Evolutionary conservation across 345 rosid genomes (phyloP), one percentile per base, ranked within the genome.

Genomic region (Gossypium longicalyx): DNA sequence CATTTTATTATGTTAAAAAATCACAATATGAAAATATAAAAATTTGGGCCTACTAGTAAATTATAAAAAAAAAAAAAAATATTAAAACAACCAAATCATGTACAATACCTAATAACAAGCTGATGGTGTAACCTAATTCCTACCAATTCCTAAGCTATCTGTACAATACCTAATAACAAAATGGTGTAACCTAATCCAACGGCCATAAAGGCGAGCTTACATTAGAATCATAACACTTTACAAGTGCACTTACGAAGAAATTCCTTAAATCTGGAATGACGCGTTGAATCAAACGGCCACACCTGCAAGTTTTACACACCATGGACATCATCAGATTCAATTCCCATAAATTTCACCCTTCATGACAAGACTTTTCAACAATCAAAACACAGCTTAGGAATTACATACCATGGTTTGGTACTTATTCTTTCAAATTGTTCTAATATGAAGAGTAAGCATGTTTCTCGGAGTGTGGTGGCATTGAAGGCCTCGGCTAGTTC

Each of bases 401-500:
- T 2, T 17, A 43, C 81, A 44, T 88, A 89, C 97, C 97, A 89
- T 9, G 84, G 84, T 64, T 85, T 83, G 79, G 81, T 45, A 70
- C 89, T 86, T 70, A 94, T 74, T 79, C 78, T 77, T 71, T 83
- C 85, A 72, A 82, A 89, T 54, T 84, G 85, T 75, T 85, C 86
- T 43, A 90, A 77, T 58, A 88, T 82, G 72, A 86, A 91, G 63
- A 88, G 82, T 8, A 86, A 87, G 86, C 97, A 89, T 0, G 96
- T 84, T 74, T 87, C 83, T 78, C 77, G 88, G 71, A 94, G 79
- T 13, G 90, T 78, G 9, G 72, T 49, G 13, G 92, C 93, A 73
- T 89, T 88, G 58, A 82, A 89, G 67, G 89, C 84, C 70, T 88
- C 90, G 11, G 96, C 87, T 67, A 89, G 77, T 73, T 91, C 94